Conservation (phyloP, 148 eudicot species). For the Rhododendron molle region DNA sequence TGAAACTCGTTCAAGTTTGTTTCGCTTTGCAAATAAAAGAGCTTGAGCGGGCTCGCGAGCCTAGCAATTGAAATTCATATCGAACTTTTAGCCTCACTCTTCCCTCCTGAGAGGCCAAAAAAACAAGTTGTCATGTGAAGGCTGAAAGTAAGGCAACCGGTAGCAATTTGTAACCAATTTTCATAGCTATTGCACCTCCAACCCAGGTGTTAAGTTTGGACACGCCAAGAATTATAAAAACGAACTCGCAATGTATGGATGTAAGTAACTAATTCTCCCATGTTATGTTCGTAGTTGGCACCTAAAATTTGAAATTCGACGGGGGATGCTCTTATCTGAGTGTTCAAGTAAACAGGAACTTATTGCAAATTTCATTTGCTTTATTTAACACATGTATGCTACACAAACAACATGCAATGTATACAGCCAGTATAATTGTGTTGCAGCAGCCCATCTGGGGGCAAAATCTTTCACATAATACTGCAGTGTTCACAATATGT, state of each 20-base stretch:
- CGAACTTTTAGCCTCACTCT: neutral
- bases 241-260: too few relatives aligned
- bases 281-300: neutral
- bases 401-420: neutral
- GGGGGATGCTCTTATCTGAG: neutral
- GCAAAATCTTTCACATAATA: neutral
- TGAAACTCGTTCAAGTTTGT: neutral
- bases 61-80: neutral
- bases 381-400: neutral
- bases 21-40: neutral
- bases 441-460: neutral
- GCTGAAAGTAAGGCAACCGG: neutral
- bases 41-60: neutral
- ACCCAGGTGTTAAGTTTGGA: neutral
- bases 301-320: neutral
- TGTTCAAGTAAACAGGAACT: neutral
- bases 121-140: neutral
- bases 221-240: neutral
- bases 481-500: neutral
- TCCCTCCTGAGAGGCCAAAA: neutral
- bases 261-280: neutral
- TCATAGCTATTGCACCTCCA: neutral
- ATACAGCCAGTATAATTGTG: neutral
- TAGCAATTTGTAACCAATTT: neutral
- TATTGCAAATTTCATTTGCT: neutral